Evolutionary conservation across 179 eudicot species (phyloP).

Genomic region (Pouteria campechiana): DNA sequence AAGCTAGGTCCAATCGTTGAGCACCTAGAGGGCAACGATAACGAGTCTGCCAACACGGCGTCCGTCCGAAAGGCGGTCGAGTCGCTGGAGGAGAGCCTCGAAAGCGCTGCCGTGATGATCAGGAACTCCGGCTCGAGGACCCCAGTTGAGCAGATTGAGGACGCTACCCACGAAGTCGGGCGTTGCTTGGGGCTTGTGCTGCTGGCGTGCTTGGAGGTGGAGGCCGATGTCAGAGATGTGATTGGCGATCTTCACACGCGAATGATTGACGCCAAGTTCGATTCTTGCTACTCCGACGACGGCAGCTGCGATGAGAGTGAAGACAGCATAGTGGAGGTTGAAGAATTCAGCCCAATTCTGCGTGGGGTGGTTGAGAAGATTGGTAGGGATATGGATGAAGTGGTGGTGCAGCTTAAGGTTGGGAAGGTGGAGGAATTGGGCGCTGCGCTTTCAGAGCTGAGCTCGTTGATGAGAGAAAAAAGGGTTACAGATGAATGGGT

Average conservation of each 20-base stretch:
- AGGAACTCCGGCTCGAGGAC: constrained; percentile 7
- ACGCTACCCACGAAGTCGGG: constrained; percentile 45
- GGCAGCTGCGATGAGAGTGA: constrained; percentile 17
- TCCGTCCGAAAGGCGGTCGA: constrained; percentile 40
- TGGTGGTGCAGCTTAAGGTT: constrained; percentile 57
- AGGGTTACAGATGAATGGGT: constrained; percentile 42
- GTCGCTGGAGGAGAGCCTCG: constrained; percentile 40
- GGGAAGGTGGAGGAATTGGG: constrained; percentile 62
- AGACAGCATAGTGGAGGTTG: constrained; percentile 7
- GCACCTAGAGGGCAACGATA: constrained; percentile 33
- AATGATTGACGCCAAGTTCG: constrained; percentile 55
- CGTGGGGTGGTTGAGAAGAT: constrained; percentile 15
- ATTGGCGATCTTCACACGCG: constrained; percentile 46
- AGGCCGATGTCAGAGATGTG: constrained; percentile 33
- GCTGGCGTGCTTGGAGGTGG: constrained; percentile 50
- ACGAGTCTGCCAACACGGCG: constrained; percentile 23
- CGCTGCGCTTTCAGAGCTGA: constrained; percentile 31
- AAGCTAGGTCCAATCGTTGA: constrained; percentile 34
- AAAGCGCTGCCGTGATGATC: constrained; percentile 26
- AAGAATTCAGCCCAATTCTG: too few relatives aligned
- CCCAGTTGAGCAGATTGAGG: constrained; percentile 24
- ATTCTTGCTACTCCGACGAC: constrained; percentile 8
- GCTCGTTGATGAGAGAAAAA: constrained; percentile 24
- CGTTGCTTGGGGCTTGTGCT: constrained; percentile 58
- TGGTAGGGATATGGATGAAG: constrained; percentile 34